phyloP scores from a whole-genome alignment of 768 basidiomycete genomes.

The Cystoderma amianthinum region DNA sequence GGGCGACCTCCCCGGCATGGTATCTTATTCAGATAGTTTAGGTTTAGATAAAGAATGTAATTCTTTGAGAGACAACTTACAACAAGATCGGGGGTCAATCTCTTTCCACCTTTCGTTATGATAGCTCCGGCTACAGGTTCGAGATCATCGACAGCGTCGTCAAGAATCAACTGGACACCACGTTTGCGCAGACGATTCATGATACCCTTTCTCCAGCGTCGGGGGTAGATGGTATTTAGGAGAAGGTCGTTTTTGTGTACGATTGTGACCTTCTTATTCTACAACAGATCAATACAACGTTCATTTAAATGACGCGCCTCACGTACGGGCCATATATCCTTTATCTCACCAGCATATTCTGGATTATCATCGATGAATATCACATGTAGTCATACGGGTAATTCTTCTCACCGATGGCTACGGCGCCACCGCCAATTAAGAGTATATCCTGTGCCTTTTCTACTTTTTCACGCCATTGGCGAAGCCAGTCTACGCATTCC shows the following conservation, averaged over 20 bases:
- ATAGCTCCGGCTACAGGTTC: slow-evolving; percentile 30
- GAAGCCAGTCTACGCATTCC: slow-evolving; percentile 14
- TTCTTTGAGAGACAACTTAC: slow-evolving; percentile 25
- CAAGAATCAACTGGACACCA: slow-evolving; percentile 43
- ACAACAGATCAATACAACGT: too few species aligned
- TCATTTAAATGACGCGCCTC: too few species aligned
- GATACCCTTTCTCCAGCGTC: slow-evolving; percentile 41
- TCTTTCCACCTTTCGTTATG: slow-evolving; percentile 43
- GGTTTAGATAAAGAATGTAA: neutral
- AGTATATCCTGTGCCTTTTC: slow-evolving; percentile 15
- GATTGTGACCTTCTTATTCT: slow-evolving; percentile 49
- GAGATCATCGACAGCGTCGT: slow-evolving; percentile 43
- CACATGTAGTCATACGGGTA: neutral
- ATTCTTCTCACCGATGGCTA: slow-evolving; percentile 14
- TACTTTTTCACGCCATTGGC: slow-evolving; percentile 14
- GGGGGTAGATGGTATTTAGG: slow-evolving; percentile 49
- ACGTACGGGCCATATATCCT: slow-evolving; percentile 22
- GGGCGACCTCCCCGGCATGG: slow-evolving; percentile 34
- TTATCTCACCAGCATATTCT: slow-evolving; percentile 39
- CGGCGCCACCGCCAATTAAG: slow-evolving; percentile 19
- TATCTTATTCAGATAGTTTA: slow-evolving; percentile 15
- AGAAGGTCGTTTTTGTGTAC: slow-evolving; percentile 50
- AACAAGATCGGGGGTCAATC: slow-evolving; percentile 48
- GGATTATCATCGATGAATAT: neutral
- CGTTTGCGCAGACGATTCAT: slow-evolving; percentile 31